Conservation (phyloP, 2,329 filamentous ascomycete genomes). For the Capronia epimyces region DNA sequence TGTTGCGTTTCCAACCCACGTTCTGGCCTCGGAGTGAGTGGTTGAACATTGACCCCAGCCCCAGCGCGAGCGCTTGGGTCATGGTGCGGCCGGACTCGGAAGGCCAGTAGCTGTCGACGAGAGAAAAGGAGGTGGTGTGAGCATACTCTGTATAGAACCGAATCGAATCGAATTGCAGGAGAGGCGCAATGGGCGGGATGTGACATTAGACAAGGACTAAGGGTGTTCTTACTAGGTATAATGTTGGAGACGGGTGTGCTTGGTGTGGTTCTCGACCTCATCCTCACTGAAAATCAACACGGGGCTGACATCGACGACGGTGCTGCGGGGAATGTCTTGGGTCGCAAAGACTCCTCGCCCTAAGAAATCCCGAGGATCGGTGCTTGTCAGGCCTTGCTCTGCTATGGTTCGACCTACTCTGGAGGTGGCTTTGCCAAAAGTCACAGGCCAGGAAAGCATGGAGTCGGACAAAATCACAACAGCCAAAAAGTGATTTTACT, state of each 20-base stretch:
- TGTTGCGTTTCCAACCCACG: constrained; percentile 48
- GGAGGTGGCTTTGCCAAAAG: neutral
- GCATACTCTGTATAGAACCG: neutral
- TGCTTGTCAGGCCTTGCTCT: constrained; percentile 5
- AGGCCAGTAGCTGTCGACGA: constrained; percentile 30
- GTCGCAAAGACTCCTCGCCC: constrained; percentile 32
- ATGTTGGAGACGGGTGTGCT: constrained; percentile 46
- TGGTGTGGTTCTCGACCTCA: constrained; percentile 44
- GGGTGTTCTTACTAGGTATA: constrained; percentile 46
- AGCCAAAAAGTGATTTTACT: neutral
- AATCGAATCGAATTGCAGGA: too few relatives aligned
- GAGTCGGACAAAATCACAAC: neutral
- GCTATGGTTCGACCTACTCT: neutral
- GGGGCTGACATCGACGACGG: constrained; percentile 30
- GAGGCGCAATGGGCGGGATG: too few relatives aligned
- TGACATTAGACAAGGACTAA: neutral
- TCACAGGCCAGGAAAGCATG: neutral
- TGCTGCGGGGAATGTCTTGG: constrained; percentile 23
- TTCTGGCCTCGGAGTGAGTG: constrained; percentile 48
- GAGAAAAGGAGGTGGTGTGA: neutral
- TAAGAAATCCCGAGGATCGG: constrained; percentile 9
- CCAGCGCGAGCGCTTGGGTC: constrained; percentile 49
- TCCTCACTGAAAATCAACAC: constrained; percentile 40
- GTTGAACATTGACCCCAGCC: constrained; percentile 53
- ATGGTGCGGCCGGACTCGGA: constrained; percentile 28